Conservation (phyloP, 225 moss, liverwort and hornwort genomes). For the Physcomitrellopsis africana region DNA sequence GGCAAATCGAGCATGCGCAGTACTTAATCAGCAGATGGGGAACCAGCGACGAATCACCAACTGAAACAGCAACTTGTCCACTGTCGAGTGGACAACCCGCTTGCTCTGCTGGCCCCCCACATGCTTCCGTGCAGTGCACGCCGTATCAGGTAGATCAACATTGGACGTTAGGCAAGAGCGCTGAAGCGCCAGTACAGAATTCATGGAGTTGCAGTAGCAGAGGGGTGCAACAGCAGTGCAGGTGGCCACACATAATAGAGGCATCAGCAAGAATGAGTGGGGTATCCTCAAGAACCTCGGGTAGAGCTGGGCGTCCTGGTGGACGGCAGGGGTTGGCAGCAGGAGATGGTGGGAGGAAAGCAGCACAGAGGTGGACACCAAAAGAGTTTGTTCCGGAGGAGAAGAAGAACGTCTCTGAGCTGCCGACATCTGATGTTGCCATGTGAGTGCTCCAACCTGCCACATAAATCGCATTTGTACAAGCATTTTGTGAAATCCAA, state of each 20-base stretch:
- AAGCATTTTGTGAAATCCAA: neutral
- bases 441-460: constrained; percentile 29
- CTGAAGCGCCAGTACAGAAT: constrained; percentile 14
- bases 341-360: constrained; percentile 15
- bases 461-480: neutral
- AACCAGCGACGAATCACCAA: constrained; percentile 32
- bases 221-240: constrained; percentile 31
- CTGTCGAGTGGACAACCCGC: neutral
- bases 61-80: constrained; percentile 14
- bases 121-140: constrained; percentile 1
- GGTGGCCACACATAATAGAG: constrained; percentile 28
- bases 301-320: constrained; percentile 1
- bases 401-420: constrained; percentile 12
- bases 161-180: constrained; percentile 7
- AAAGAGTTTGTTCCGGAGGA: constrained; percentile 27
- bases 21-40: constrained; percentile 55
- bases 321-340: neutral
- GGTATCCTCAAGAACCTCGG: neutral
- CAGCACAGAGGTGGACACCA: constrained; percentile 18
- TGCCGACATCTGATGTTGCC: neutral
- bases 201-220: constrained; percentile 10
- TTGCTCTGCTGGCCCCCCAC: neutral
- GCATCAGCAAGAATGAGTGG: constrained; percentile 2
- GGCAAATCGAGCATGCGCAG: constrained; percentile 49
- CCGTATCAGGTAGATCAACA: constrained; percentile 27